Conservation (phyloP, 179 eudicot genomes). For the Spinacia oleracea region DNA sequence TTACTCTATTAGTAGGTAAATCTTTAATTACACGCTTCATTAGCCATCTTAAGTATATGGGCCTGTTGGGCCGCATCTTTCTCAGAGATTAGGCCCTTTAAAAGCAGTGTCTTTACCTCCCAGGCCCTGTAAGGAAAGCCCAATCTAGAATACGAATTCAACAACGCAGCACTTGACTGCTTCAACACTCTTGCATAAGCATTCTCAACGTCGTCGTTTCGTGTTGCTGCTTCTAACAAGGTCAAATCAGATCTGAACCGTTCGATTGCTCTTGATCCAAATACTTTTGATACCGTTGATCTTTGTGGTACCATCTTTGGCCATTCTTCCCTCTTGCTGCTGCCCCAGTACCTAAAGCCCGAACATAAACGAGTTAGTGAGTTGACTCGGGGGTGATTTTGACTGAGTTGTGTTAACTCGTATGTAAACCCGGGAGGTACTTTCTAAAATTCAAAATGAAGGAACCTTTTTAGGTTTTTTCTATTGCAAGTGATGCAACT, state of each 20-base stretch:
- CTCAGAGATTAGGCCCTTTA: constrained; percentile 64
- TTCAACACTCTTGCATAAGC: constrained; percentile 51
- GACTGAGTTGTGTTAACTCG: no score
- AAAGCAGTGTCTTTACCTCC: constrained; percentile 69
- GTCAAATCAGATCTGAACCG: constrained; percentile 78
- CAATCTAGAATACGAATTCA: constrained; percentile 76
- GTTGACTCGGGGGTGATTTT: constrained; percentile 6
- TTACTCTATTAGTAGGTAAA: background rate
- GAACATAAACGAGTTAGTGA: background rate
- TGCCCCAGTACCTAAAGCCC: constrained; percentile 73
- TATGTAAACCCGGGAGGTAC: no score
- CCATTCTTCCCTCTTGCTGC: constrained; percentile 72
- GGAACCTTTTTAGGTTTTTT: no score
- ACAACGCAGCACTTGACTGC: constrained; percentile 74
- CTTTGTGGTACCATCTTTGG: constrained; percentile 80
- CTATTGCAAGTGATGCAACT: no score
- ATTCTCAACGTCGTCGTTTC: constrained; percentile 62
- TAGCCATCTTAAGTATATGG: constrained; percentile 56
- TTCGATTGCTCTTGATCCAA: constrained; percentile 70
- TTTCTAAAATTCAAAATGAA: no score
- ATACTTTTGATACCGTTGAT: constrained; percentile 77
- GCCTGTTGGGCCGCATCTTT: constrained; percentile 61
- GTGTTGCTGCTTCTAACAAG: constrained; percentile 63
- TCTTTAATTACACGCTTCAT: constrained; percentile 53
- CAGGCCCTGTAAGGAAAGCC: constrained; percentile 70